These are phyloP conservation scores for Thoreauomyces humboldtii DNA, from an alignment of 192 early-diverging fungal species.

Conservation along the genomic window DNA sequence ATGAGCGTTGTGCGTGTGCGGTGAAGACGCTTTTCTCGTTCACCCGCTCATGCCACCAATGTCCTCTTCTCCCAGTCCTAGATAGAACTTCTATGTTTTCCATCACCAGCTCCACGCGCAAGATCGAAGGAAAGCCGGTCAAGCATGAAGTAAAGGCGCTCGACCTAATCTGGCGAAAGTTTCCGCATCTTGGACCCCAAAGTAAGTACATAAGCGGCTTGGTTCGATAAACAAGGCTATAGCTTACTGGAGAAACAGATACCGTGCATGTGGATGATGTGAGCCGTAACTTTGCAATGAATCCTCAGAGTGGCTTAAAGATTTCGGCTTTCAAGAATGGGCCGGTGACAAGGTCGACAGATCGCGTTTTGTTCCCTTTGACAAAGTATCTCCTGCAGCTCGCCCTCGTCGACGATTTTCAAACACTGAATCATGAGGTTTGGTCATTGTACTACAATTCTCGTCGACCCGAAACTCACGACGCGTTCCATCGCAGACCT, in stretches of 20 bases:
- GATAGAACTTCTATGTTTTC: constrained; percentile 71
- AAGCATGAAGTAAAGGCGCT: constrained; percentile 72
- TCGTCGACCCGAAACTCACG: background rate
- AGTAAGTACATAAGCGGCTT: constrained; percentile 16
- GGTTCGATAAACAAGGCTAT: too few relatives aligned
- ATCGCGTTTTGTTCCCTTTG: constrained; percentile 60
- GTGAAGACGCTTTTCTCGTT: too few relatives aligned
- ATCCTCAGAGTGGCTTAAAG: constrained; percentile 62
- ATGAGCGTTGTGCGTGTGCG: background rate
- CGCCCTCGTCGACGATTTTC: constrained; percentile 48
- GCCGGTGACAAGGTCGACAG: constrained; percentile 38
- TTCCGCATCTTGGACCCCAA: constrained; percentile 11
- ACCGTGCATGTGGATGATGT: constrained; percentile 75
- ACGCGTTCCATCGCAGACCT: constrained; percentile 13
- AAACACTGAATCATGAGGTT: constrained; percentile 58
- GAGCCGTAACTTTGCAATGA: constrained; percentile 74
- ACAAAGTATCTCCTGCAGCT: constrained; percentile 62
- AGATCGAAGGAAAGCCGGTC: constrained; percentile 46
- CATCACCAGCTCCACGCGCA: constrained; percentile 43
- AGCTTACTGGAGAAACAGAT: too few relatives aligned
- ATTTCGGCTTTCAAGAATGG: constrained; percentile 64
- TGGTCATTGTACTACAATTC: background rate
- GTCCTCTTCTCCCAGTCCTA: constrained; percentile 47
- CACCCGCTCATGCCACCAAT: background rate
- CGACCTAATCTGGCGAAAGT: constrained; percentile 37